Evolutionary conservation across 2,329 filamentous ascomycete genomes (phyloP).

Genomic region (Pseudogymnoascus sp.): DNA sequence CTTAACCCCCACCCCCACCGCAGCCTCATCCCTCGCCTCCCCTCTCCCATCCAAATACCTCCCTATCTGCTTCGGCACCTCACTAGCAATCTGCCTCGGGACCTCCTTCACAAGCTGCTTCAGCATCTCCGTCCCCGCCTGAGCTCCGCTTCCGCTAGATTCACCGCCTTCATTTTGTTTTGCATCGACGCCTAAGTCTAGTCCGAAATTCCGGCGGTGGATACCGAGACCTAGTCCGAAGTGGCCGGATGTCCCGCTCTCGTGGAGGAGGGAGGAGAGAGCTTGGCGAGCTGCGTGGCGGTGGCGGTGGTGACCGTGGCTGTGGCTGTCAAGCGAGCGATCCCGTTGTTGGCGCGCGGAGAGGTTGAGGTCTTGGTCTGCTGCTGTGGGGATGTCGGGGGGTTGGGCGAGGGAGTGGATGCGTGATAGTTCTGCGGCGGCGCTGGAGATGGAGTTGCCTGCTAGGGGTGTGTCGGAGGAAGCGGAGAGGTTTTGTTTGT

Average conservation of each 20-base stretch:
- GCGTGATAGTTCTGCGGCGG: neutral
- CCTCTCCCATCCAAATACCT: neutral
- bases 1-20: neutral
- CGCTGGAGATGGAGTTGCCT: neutral
- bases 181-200: neutral
- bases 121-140: neutral
- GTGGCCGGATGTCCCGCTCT: neutral
- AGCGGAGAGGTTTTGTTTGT: neutral
- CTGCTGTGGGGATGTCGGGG: neutral
- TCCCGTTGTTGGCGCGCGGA: neutral
- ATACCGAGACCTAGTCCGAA: neutral
- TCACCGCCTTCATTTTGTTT: neutral
- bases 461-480: neutral
- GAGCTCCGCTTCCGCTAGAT: neutral
- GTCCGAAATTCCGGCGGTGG: neutral
- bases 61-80: neutral
- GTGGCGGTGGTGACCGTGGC: neutral
- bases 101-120: neutral
- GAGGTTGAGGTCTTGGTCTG: neutral
- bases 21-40: neutral
- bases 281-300: neutral
- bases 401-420: neutral
- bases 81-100: neutral
- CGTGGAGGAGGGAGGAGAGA: neutral
- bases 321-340: neutral